Evolutionary conservation across 345 rosid genomes (phyloP).

Genomic region (Moricandia arvensis): DNA sequence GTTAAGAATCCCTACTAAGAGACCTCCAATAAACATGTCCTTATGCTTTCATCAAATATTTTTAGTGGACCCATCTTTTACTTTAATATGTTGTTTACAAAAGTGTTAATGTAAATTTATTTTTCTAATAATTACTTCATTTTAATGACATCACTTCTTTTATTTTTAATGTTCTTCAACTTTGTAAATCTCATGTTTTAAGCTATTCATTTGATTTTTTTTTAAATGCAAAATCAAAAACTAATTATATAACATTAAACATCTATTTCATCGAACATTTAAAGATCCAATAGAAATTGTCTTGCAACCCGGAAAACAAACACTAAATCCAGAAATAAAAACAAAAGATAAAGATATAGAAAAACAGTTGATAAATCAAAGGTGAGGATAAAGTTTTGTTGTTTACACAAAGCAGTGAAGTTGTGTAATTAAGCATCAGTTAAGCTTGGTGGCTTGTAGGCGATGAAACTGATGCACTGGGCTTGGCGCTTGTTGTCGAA

Average conservation of each 20-base stretch:
- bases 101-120: background rate
- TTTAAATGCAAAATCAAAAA: conserved; percentile 1
- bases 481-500: conserved; percentile 53
- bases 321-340: conserved; percentile 30
- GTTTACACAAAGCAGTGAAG: conserved; percentile 34
- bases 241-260: conserved; percentile 27
- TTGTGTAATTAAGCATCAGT: conserved; percentile 22
- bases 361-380: conserved; percentile 24
- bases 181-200: background rate
- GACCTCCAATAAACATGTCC: no score
- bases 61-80: conserved; percentile 25
- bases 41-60: conserved; percentile 28
- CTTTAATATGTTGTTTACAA: conserved; percentile 15
- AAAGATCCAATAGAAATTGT: conserved; percentile 33
- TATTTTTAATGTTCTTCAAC: background rate
- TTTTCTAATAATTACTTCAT: background rate
- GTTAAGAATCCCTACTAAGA: no score
- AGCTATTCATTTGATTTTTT: background rate
- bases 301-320: conserved; percentile 36
- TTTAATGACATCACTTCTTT: background rate
- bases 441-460: conserved; percentile 42
- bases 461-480: conserved; percentile 45
- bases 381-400: conserved; percentile 18
- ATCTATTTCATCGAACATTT: conserved; percentile 33
- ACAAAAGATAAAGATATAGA: conserved; percentile 1